phyloP scores from a whole-genome alignment of 225 moss, liverwort and hornwort genomes.

The Pseudisothecium myosuroides region DNA sequence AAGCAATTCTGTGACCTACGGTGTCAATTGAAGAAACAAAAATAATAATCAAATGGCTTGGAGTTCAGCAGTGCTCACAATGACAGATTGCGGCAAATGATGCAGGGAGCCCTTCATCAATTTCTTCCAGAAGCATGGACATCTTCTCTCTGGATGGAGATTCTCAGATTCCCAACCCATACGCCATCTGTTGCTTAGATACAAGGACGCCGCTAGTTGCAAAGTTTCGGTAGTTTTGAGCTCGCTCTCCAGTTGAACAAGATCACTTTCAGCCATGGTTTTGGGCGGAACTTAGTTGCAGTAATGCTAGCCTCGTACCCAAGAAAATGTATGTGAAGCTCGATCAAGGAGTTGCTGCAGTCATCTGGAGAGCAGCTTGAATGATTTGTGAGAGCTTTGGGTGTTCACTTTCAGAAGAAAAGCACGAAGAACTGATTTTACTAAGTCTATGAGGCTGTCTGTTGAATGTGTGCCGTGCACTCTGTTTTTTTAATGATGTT shows the following conservation, averaged over 20 bases:
- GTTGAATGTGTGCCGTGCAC: not conserved
- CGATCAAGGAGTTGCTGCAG: not conserved
- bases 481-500: not conserved
- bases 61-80: constrained; percentile 2
- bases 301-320: not conserved
- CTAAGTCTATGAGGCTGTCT: not conserved
- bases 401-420: not conserved
- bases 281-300: not conserved
- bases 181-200: not conserved
- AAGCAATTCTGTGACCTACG: not conserved
- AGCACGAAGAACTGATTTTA: not conserved
- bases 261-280: not conserved
- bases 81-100: constrained; percentile 10
- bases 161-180: not conserved
- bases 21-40: not conserved
- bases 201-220: not conserved
- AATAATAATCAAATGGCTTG: not conserved
- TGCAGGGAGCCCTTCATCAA: constrained; percentile 17
- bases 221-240: not conserved
- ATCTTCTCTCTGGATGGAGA: not conserved
- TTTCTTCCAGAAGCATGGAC: constrained; percentile 20
- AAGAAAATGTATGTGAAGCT: not conserved
- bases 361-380: not conserved
- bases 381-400: not conserved
- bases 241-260: not conserved